These are phyloP conservation scores for Lachancea sp. DNA, from an alignment of 805 yeast genomes.

Conservation along the genomic window DNA sequence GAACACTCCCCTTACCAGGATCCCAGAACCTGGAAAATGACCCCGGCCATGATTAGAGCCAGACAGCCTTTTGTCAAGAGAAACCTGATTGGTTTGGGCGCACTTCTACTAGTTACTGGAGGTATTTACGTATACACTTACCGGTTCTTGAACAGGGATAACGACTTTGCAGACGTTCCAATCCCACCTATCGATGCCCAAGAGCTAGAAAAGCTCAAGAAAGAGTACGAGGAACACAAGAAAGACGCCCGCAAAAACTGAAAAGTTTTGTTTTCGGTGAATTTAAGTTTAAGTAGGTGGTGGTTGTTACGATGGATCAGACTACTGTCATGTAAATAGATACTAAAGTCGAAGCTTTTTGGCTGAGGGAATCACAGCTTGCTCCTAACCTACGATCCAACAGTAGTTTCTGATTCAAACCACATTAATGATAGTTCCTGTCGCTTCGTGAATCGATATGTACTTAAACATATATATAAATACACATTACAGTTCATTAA, in stretches of 20 bases:
- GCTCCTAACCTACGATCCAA: no score
- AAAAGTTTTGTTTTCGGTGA: neutral
- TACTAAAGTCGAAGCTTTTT: no score
- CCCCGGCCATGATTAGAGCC: slow-evolving; percentile 89
- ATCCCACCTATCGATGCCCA: slow-evolving; percentile 84
- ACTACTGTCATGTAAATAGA: no score
- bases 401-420: no score
- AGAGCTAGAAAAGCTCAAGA: slow-evolving; percentile 63
- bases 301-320: no score
- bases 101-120: slow-evolving; percentile 56
- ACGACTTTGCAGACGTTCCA: slow-evolving; percentile 83
- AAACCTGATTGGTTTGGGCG: slow-evolving; percentile 58
- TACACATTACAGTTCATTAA: neutral
- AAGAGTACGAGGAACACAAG: slow-evolving; percentile 55
- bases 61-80: slow-evolving; percentile 79
- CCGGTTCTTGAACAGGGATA: slow-evolving; percentile 58
- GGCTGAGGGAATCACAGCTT: no score
- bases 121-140: slow-evolving; percentile 64
- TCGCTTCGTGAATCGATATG: no score
- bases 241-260: slow-evolving; percentile 1
- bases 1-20: slow-evolving; percentile 48
- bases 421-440: no score
- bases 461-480: no score
- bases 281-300: no score
- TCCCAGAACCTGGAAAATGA: slow-evolving; percentile 73